Evolutionary conservation across 371 early-diverging fungal genomes (phyloP).

Genomic region (Rhizopus delemar): DNA sequence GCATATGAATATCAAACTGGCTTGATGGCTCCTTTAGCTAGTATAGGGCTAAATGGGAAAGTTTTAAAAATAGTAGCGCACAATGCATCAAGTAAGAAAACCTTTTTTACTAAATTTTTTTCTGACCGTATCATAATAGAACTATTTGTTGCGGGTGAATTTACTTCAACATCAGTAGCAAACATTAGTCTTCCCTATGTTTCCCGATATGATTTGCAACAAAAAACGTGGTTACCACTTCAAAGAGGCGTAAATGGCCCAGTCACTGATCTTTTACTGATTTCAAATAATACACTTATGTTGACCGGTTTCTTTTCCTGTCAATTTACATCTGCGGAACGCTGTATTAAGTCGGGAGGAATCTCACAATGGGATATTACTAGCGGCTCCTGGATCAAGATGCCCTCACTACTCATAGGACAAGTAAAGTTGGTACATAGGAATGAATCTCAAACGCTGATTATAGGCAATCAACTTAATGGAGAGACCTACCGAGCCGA

Average conservation of each 20-base stretch:
- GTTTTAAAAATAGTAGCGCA: constrained; percentile 22
- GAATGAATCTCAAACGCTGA: constrained; percentile 3
- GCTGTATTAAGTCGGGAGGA: not conserved
- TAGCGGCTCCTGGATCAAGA: constrained; percentile 31
- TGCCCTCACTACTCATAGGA: constrained; percentile 29
- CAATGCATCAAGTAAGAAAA: constrained; percentile 30
- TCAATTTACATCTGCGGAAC: not conserved
- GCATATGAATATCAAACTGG: constrained; percentile 27
- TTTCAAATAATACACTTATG: constrained; percentile 24
- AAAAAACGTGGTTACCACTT: constrained; percentile 26
- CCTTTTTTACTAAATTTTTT: not conserved
- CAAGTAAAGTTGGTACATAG: constrained; percentile 3
- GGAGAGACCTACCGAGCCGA: constrained; percentile 42
- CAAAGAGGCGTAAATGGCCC: constrained; percentile 38
- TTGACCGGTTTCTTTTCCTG: constrained; percentile 30
- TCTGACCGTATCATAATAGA: constrained; percentile 9
- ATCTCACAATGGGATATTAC: constrained; percentile 26
- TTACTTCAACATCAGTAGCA: constrained; percentile 18
- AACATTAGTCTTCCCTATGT: constrained; percentile 5
- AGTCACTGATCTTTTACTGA: constrained; percentile 24
- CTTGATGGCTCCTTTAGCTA: constrained; percentile 18
- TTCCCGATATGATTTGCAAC: constrained; percentile 23
- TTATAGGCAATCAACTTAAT: constrained; percentile 25
- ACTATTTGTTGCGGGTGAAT: constrained; percentile 38
- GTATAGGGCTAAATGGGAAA: constrained; percentile 27